Conservation (phyloP, 257 asterid genomes). For the Solanum sparsipilum region DNA sequence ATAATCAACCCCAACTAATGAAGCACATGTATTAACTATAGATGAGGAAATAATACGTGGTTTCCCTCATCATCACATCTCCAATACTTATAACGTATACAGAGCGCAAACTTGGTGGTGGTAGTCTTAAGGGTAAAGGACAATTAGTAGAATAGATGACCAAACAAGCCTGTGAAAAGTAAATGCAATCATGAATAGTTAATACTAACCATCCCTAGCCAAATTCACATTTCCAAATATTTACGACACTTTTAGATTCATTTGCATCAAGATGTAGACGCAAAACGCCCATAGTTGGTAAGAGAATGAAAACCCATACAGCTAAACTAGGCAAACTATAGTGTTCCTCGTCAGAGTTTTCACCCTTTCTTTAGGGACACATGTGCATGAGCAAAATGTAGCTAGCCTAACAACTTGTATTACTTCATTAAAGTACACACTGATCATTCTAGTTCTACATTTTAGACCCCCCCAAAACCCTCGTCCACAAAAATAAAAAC, state of each 20-base stretch:
- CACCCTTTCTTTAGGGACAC: neutral
- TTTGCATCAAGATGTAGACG: neutral
- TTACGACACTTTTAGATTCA: neutral
- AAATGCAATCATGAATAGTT: neutral
- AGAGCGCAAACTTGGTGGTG: neutral
- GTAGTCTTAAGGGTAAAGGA: neutral
- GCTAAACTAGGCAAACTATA: neutral
- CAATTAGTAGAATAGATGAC: neutral
- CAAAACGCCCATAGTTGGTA: neutral
- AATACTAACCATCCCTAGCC: neutral
- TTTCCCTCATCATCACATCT: neutral
- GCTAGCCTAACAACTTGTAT: neutral
- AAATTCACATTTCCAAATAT: neutral
- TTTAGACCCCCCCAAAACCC: neutral
- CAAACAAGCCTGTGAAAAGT: neutral
- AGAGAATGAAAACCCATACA: neutral
- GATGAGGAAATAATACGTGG: neutral
- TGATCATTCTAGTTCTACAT: neutral
- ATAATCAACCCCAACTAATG: neutral
- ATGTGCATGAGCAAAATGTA: neutral
- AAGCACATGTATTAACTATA: neutral
- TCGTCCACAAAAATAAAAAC: neutral
- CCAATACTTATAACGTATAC: neutral
- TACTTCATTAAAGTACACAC: neutral
- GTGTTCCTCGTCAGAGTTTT: neutral